These are phyloP conservation scores for Penicillium diatomitis DNA, from an alignment of 495 filamentous ascomycete species.

Conservation along the genomic window DNA sequence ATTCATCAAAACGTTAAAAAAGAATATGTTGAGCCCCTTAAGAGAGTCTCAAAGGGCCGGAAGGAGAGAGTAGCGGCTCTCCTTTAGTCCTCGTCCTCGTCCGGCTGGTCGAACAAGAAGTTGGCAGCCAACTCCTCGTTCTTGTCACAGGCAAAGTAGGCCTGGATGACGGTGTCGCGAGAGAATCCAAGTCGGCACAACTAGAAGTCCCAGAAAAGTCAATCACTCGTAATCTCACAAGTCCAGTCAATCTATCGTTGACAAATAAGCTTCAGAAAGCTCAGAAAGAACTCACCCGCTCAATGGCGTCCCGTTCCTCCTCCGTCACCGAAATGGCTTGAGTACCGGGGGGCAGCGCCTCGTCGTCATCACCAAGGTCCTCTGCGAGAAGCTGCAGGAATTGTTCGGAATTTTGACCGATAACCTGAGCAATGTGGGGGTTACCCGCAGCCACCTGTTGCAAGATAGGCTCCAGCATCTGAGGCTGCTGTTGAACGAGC, in stretches of 20 bases:
- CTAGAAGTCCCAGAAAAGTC: slow-evolving; percentile 39
- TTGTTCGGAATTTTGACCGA: slow-evolving; percentile 82
- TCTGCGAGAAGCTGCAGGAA: slow-evolving; percentile 84
- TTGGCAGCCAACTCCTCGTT: slow-evolving; percentile 97
- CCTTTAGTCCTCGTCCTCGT: slow-evolving; percentile 64
- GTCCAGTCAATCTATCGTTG: no score
- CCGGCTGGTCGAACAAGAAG: slow-evolving; percentile 94
- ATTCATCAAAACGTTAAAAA: slow-evolving; percentile 23
- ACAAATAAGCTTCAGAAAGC: neutral
- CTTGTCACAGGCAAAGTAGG: slow-evolving; percentile 98
- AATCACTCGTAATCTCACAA: slow-evolving; percentile 4
- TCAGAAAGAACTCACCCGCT: slow-evolving; percentile 57
- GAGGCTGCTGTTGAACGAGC: slow-evolving; percentile 91
- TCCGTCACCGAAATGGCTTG: slow-evolving; percentile 87
- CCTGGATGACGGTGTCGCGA: slow-evolving; percentile 89
- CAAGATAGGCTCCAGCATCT: slow-evolving; percentile 96
- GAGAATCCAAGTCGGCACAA: slow-evolving; percentile 87
- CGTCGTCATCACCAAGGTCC: slow-evolving; percentile 50
- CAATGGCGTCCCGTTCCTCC: slow-evolving; percentile 93
- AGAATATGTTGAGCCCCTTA: neutral
- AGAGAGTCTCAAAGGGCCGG: neutral
- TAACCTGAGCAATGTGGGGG: slow-evolving; percentile 84
- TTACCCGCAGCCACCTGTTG: slow-evolving; percentile 95
- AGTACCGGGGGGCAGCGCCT: slow-evolving; percentile 77
- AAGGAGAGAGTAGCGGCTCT: neutral